Evolutionary conservation across 2,329 filamentous ascomycete genomes (phyloP), one percentile per base, ranked within the genome.

Genomic region (Pseudogymnoascus destructans): DNA sequence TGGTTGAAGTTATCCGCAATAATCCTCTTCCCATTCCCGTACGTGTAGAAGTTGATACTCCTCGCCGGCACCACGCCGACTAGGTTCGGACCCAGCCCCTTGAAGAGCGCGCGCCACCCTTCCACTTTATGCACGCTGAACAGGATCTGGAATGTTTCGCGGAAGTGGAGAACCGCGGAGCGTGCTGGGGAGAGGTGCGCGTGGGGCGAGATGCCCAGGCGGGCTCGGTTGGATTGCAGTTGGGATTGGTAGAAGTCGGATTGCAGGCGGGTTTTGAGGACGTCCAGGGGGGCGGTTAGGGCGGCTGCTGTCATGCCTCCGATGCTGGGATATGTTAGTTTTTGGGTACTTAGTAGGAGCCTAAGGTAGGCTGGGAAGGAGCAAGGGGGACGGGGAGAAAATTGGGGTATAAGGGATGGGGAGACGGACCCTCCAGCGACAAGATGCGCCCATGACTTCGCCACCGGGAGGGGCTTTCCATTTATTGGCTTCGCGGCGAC

Each of bases 211-310:
- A 68, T 69, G 49, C 67, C 67, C 42, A 67, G 68, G 68, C 82
- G 79, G n/a, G 80, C 74, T 55, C 87, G 81, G 7, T 81, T 79
- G 13, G 85, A 81, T 27, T 79, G 79, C 49, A 95, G 79, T 71
- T 95, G 88, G 7, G 84, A 78, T 70, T 95, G 89, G 77, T 96
- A 96, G 70, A 95, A 95, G 69, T 95, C 91, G 67, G 89, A 95
- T 71, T 97, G 92, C 2, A 97, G 77, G 33, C 92, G 84, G 9
- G 92, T 97, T 72, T 95, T 95, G 56, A 97, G 79, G 30, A 96
- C 91, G 69, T 96, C 92, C 60, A 97, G 85, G 19, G 92, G 92
- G 7, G 89, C 90, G 1, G 92, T 96, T n/a, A 96, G 73, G n/a
- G 87, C 85, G 21, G 92, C 88, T 9, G 92, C 86, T 15, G 89